Evolutionary conservation across 768 basidiomycete genomes (phyloP), one percentile per base, ranked within the genome.

Genomic region (Exidia glandulosa): DNA sequence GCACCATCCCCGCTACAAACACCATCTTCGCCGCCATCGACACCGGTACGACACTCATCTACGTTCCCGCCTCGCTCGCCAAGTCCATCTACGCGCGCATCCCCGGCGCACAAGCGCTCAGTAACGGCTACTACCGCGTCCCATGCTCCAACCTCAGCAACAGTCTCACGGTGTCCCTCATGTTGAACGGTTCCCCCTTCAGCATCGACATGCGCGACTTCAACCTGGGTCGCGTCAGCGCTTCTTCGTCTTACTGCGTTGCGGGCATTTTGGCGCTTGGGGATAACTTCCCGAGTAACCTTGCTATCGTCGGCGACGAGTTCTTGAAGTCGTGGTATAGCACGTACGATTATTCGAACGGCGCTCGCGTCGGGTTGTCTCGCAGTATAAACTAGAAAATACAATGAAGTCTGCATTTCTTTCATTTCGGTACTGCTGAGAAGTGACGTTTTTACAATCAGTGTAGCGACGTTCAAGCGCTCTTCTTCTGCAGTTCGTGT

Each of bases 261-360:
- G 83, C 79, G 3, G 81, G 79, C 5, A 74, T 88, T 31, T 63
- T 85, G 30, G 75, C 76, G 0, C 66, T 81, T 1, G 76, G 71
- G 5, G 67, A 72, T 60, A 72, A 73, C 12, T 77, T 84, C 66
- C 78, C 82, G 16, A 59, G 72, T 31, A 73, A 81, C 66, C 71
- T 88, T 27, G 79, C 80, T 14, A 81, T 87, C 68, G 74, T 87
- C 58, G 85, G 82, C 1, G 84, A 79, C 67, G 79, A 77, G 63
- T 86, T 87, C 65, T 66, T 86, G 48, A 87, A 87, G 72, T 83
- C 81, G 10, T 87, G 86, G 79, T 82, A 86, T 65, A 73, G 80
- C 4, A 73, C 79, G 29, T 87, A 78, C 65, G 85, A 86, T 68
- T 83, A 85, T 61, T 74, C 78, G 3, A 74, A 80, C 33, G 76